Conservation (phyloP, 1,139 yeast genomes). For the Pichia kudriavzevii region DNA sequence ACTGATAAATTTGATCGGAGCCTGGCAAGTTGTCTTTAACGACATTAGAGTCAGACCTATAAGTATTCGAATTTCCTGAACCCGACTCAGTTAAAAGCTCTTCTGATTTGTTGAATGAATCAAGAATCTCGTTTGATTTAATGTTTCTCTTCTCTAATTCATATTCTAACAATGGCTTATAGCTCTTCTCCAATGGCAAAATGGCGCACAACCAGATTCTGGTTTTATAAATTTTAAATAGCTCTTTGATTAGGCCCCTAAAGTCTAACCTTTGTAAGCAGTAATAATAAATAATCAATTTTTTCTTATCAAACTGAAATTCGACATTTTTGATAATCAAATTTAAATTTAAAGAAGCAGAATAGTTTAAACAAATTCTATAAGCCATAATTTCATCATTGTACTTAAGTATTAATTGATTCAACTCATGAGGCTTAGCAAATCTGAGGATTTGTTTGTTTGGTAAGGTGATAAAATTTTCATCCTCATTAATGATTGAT, state of each 20-base stretch:
- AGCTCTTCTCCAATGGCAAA: slow-evolving; percentile 30
- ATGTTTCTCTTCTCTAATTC: slow-evolving; percentile 23
- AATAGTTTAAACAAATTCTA: slow-evolving; percentile 51
- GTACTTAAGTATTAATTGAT: slow-evolving; percentile 52
- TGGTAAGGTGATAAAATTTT: slow-evolving; percentile 30
- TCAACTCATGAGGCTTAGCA: slow-evolving; percentile 58
- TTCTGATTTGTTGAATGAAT: slow-evolving; percentile 2
- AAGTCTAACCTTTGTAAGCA: slow-evolving; percentile 83
- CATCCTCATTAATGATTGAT: slow-evolving; percentile 30
- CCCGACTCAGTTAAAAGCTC: neutral
- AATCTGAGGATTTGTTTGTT: slow-evolving; percentile 66
- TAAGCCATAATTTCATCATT: slow-evolving; percentile 74
- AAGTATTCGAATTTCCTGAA: slow-evolving; percentile 7
- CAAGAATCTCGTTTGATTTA: too few species aligned
- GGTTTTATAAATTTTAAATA: slow-evolving; percentile 90
- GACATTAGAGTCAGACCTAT: slow-evolving; percentile 23
- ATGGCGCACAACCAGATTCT: slow-evolving; percentile 98
- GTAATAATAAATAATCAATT: slow-evolving; percentile 84
- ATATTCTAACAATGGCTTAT: slow-evolving; percentile 25
- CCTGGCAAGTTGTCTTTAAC: slow-evolving; percentile 25
- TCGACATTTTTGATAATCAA: slow-evolving; percentile 54
- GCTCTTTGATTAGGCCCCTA: slow-evolving; percentile 82
- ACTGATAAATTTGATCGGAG: slow-evolving; percentile 23
- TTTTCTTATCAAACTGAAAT: slow-evolving; percentile 91
- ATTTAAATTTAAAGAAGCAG: slow-evolving; percentile 29